phyloP scores from a whole-genome alignment of 1,284 basidiomycete genomes.

The Marasmius fiardii region DNA sequence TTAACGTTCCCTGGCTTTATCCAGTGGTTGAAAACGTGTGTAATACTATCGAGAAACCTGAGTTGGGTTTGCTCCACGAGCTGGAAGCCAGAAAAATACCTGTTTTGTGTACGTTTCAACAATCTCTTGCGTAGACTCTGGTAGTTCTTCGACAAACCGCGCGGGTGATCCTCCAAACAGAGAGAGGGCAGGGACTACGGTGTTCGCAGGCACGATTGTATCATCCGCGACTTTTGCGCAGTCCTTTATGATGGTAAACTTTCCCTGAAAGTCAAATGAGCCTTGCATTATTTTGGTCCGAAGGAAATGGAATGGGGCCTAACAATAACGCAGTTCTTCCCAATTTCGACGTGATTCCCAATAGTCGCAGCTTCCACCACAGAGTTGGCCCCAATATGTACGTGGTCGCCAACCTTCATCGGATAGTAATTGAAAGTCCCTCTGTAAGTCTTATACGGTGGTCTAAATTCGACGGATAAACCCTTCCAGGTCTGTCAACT shows the following conservation, averaged over 20 bases:
- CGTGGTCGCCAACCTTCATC: constrained; percentile 94
- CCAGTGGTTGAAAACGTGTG: constrained; percentile 53
- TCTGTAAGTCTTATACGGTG: constrained; percentile 87
- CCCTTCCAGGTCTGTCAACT: not conserved
- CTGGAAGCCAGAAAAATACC: not conserved
- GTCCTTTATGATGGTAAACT: constrained; percentile 96
- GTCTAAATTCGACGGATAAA: constrained; percentile 36
- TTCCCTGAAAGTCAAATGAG: constrained; percentile 62
- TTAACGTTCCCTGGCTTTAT: constrained; percentile 29
- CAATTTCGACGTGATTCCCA: constrained; percentile 93
- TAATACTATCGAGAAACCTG: constrained; percentile 40
- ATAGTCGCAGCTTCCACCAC: constrained; percentile 95
- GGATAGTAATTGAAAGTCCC: constrained; percentile 97
- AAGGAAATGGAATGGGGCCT: constrained; percentile 24
- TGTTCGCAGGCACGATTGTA: constrained; percentile 88
- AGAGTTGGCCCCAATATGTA: constrained; percentile 84
- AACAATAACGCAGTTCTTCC: constrained; percentile 93
- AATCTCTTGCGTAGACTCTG: constrained; percentile 86
- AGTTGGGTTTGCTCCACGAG: not conserved
- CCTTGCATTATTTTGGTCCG: not conserved
- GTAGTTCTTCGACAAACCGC: constrained; percentile 77
- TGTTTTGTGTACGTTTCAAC: constrained; percentile 78
- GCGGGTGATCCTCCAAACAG: constrained; percentile 90
- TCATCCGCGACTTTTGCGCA: constrained; percentile 87
- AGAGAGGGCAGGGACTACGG: constrained; percentile 87